phyloP scores from a whole-genome alignment of 2,329 filamentous ascomycete genomes.

The Xylaria hypoxylon region DNA sequence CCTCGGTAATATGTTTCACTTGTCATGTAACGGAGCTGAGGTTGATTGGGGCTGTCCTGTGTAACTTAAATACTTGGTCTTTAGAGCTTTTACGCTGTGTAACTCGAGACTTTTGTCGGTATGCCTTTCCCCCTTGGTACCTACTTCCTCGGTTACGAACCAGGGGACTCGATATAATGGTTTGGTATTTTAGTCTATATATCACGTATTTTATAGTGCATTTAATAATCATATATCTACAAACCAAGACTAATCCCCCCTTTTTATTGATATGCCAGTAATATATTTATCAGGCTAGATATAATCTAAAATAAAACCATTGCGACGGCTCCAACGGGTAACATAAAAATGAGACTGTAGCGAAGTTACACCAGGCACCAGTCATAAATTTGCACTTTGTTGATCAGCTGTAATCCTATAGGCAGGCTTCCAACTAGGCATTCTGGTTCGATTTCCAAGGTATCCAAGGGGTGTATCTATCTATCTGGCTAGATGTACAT shows the following conservation, averaged over 20 bases:
- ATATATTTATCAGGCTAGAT: background rate
- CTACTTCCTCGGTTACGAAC: background rate
- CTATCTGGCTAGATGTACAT: background rate
- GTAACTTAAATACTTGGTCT: conserved; percentile 6
- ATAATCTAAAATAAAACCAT: too few relatives aligned
- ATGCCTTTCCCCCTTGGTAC: background rate
- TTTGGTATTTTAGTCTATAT: conserved; percentile 3
- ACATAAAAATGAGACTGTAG: conserved; percentile 5
- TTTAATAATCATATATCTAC: background rate
- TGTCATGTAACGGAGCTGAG: background rate
- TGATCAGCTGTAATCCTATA: conserved; percentile 16
- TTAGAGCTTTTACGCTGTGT: background rate
- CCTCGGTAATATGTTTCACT: conserved; percentile 13
- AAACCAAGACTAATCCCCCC: background rate
- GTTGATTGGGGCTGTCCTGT: background rate
- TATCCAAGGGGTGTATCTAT: conserved; percentile 18
- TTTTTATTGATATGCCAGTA: too few relatives aligned
- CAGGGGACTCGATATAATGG: background rate
- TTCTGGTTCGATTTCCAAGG: background rate
- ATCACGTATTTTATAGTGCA: background rate
- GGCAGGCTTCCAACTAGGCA: conserved; percentile 9
- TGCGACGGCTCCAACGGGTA: background rate
- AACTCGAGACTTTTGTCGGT: background rate
- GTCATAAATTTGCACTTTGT: conserved; percentile 2
- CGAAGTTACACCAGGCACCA: conserved; percentile 19